phyloP scores from a whole-genome alignment of 495 filamentous ascomycete genomes.

The Paragyromitra xinjiangensis region DNA sequence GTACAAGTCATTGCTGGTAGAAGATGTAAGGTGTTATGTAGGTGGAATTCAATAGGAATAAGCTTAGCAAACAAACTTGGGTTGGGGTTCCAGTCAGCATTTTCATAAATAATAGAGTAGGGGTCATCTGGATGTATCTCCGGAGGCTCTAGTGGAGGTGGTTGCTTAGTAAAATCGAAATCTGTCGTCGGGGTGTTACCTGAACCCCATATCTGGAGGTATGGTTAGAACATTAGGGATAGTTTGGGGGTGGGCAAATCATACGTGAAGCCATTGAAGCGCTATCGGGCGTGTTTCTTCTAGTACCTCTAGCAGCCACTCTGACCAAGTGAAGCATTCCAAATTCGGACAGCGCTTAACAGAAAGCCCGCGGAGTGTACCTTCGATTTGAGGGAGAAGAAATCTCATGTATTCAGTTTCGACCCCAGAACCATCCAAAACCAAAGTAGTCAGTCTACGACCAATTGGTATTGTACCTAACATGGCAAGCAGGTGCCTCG shows the following conservation, averaged over 20 bases:
- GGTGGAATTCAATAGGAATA: slow-evolving; percentile 38
- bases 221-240: neutral
- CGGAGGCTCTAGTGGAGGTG: slow-evolving; percentile 26
- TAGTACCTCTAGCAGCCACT: slow-evolving; percentile 47
- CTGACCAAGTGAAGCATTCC: slow-evolving; percentile 46
- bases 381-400: slow-evolving; percentile 22
- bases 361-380: slow-evolving; percentile 46
- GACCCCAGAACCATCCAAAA: slow-evolving; percentile 51
- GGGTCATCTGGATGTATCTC: slow-evolving; percentile 25
- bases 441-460: slow-evolving; percentile 39
- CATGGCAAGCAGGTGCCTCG: slow-evolving; percentile 40
- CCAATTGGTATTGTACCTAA: slow-evolving; percentile 42
- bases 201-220: slow-evolving; percentile 49
- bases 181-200: slow-evolving; percentile 44
- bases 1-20: slow-evolving; percentile 34
- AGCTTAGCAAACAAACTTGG: slow-evolving; percentile 39
- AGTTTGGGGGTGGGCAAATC: neutral
- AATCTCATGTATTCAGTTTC: slow-evolving; percentile 41
- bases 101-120: neutral
- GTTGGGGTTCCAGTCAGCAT: slow-evolving; percentile 23
- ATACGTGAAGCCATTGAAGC: slow-evolving; percentile 49
- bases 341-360: slow-evolving; percentile 48
- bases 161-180: slow-evolving; percentile 31
- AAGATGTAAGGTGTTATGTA: slow-evolving; percentile 34
- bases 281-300: slow-evolving; percentile 24